Base-by-base conservation (phyloP, 345 rosid species). In the Gossypium australe region DNA sequence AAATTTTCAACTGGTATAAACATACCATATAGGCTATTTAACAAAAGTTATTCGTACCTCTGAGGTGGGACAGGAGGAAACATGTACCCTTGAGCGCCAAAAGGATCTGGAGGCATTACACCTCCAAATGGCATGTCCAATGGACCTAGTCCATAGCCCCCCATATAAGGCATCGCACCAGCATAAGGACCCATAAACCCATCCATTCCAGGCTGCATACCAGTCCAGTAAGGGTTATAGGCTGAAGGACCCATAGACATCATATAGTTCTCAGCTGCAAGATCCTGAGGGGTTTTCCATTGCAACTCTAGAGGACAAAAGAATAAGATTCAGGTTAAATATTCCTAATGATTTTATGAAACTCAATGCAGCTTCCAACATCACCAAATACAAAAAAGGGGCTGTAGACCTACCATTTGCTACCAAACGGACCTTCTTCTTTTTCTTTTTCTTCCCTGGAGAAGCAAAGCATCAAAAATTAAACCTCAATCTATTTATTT, bases 131-230 rank as follows among this genome's bases (percentile, higher is more conserved):
- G 87, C 84, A 87, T 80, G 75, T 89, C 93, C 47, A 90, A 11
- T 38, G 89, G 95, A 44, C 88, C 84, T 48, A 90, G 60, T 45
- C 87, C 89, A 72, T 89, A 90, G 53, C 86, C 55, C 60, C 85
- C 86, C 90, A 86, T 86, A 72, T 85, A 87, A 11, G 93, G 90
- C 89, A 87, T 83, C 41, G 80, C 82, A 80, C 81, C 83, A 41
- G 75, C 77, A 78, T 80, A 89, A 62, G 93, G 88, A 76, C 83
- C 80, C 85, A 82, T 78, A 61, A 80, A 89, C 59, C 86, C 85
- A 62, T 90, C 93, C 86, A 90, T 81, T 79, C 90, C 93, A 55
- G 91, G 92, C 60, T 90, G 98, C 87, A 88, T 83, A 70, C 98
- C 94, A 65, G 59, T 79, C 90, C 92, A 92, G 78, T 84, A 95